phyloP scores from a whole-genome alignment of 768 basidiomycete genomes.

The Crepidotus variabilis region DNA sequence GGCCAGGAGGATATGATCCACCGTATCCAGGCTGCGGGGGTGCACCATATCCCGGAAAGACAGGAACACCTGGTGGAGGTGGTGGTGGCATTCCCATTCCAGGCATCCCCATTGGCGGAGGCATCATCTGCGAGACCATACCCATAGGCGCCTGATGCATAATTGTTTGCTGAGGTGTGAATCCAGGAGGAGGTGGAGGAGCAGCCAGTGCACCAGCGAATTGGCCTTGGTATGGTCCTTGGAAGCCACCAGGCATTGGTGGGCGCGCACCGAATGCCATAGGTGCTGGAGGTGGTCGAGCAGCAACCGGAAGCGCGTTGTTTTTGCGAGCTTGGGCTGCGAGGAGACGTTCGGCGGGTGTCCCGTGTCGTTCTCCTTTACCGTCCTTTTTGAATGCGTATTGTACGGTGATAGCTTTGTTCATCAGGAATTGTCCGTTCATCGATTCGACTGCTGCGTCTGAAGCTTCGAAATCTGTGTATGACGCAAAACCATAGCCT shows the following conservation, averaged over 20 bases:
- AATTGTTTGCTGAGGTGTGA: conserved; percentile 68
- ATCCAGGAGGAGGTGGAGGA: conserved; percentile 79
- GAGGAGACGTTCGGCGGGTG: conserved; percentile 92
- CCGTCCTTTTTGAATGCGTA: conserved; percentile 99
- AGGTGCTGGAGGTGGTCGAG: conserved; percentile 72
- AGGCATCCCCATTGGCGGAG: conserved; percentile 29
- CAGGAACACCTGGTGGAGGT: conserved; percentile 24
- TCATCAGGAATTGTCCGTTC: conserved; percentile 97
- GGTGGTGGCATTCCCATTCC: conserved; percentile 22
- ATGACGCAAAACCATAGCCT: conserved; percentile 96
- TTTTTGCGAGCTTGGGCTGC: conserved; percentile 96
- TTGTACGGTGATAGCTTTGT: conserved; percentile 95
- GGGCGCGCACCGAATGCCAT: conserved; percentile 68
- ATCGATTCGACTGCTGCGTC: conserved; percentile 96
- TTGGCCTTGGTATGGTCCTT: conserved; percentile 85
- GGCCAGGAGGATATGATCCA: conserved; percentile 2
- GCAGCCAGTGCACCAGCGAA: conserved; percentile 86
- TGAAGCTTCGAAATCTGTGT: conserved; percentile 95
- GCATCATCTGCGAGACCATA: conserved; percentile 29
- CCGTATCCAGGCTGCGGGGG: conserved; percentile 33
- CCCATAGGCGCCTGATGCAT: conserved; percentile 47
- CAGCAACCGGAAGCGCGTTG: conserved; percentile 78
- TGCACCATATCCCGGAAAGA: conserved; percentile 18
- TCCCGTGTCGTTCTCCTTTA: conserved; percentile 96
- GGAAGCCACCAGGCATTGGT: conserved; percentile 67